phyloP scores from a whole-genome alignment of 768 basidiomycete genomes.

The Termitomyces sp. region DNA sequence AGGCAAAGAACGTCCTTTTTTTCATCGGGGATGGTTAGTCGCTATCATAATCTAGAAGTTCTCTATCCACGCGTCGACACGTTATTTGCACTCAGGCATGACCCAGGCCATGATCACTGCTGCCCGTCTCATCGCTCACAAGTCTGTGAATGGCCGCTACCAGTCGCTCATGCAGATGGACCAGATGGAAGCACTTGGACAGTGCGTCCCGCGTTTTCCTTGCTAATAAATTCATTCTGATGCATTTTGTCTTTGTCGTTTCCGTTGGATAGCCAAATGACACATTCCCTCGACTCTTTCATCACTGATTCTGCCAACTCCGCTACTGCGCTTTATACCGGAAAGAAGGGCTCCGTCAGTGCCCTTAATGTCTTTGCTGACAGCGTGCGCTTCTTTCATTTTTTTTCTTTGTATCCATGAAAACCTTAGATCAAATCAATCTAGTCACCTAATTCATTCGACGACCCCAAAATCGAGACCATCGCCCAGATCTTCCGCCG shows the following conservation, averaged over 20 bases:
- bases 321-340: conserved; percentile 38
- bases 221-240: conserved; percentile 4
- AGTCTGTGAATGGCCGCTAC: conserved; percentile 40
- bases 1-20: conserved; percentile 37
- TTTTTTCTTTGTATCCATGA: no score
- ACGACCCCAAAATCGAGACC: conserved; percentile 39
- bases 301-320: conserved; percentile 45
- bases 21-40: conserved; percentile 40
- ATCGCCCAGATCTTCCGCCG: conserved; percentile 39
- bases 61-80: background rate
- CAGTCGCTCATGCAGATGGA: conserved; percentile 43
- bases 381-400: conserved; percentile 24
- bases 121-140: conserved; percentile 38
- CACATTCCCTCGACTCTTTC: conserved; percentile 40
- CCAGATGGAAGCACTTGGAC: conserved; percentile 38
- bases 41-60: background rate
- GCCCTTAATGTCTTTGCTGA: conserved; percentile 36
- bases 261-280: conserved; percentile 30
- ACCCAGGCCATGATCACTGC: conserved; percentile 44
- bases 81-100: conserved; percentile 27
- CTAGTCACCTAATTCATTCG: conserved; percentile 33
- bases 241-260: no score
- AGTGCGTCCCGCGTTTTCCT: conserved; percentile 19
- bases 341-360: conserved; percentile 37
- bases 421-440: background rate